Percentiles rank a stretch among this genome's conserved stretches.
phyloP scores from a whole-genome alignment of 2,329 filamentous ascomycete species.

The Fusarium verrucosum region DNA sequence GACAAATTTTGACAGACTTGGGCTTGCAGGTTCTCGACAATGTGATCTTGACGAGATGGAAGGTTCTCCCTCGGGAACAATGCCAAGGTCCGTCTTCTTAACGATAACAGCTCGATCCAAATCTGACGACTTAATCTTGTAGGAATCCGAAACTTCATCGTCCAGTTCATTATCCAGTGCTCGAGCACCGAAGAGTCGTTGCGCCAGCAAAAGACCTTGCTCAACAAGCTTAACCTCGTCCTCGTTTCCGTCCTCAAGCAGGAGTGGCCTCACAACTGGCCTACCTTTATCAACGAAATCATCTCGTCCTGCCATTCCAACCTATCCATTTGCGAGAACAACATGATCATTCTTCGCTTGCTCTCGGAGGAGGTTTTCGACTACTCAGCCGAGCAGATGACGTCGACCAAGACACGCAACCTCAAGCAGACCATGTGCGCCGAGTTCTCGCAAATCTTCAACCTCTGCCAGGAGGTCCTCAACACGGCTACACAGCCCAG shows the following conservation, averaged over 20 bases:
- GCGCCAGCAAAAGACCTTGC: conserved; percentile 82
- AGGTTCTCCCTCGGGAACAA: conserved; percentile 94
- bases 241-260: conserved; percentile 98
- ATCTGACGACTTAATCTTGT: conserved; percentile 29
- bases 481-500: conserved; percentile 88
- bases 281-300: conserved; percentile 99
- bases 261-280: conserved; percentile 99
- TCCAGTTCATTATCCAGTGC: conserved; percentile 96
- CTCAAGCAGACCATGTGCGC: conserved; percentile 98
- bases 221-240: conserved; percentile 98
- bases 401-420: conserved; percentile 95
- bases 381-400: conserved; percentile 99
- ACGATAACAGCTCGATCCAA: not conserved
- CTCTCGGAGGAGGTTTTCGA: conserved; percentile 99
- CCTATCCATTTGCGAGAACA: conserved; percentile 98
- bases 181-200: conserved; percentile 90
- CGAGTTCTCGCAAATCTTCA: conserved; percentile 98
- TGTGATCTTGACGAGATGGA: conserved; percentile 99
- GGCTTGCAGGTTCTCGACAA: conserved; percentile 96
- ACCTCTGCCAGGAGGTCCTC: conserved; percentile 94
- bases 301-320: conserved; percentile 95
- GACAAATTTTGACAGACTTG: conserved; percentile 68
- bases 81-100: conserved; percentile 73
- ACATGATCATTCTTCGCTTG: conserved; percentile 96
- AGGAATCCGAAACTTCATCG: conserved; percentile 99